A percentile compares a stretch with the other conserved stretches of the same genome.
Evolutionary conservation across 225 moss, liverwort and hornwort species (phyloP).

Genomic region (Physcomitrellopsis africana): DNA sequence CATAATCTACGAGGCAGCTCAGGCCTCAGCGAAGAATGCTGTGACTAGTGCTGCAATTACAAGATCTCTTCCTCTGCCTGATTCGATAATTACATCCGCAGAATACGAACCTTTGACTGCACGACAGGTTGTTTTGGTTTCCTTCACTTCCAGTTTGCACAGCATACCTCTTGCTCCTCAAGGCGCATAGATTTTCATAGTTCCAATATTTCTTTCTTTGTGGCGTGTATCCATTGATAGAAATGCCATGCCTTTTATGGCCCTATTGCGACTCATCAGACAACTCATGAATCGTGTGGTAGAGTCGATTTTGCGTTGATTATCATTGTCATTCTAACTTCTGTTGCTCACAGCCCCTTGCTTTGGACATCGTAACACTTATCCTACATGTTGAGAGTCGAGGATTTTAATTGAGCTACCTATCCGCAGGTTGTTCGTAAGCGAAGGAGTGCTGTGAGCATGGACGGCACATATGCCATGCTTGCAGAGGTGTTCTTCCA

Average conservation of each 20-base stretch:
- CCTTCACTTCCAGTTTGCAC: conserved; percentile 15
- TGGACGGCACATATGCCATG: conserved; percentile 73
- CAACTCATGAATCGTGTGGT: not conserved
- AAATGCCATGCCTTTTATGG: conserved; percentile 3
- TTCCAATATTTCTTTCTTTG: conserved; percentile 7
- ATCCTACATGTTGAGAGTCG: not conserved
- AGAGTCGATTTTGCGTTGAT: conserved; percentile 21
- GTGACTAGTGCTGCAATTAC: conserved; percentile 37
- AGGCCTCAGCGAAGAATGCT: conserved; percentile 64
- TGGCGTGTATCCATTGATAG: not conserved
- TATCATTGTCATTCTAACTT: conserved; percentile 12
- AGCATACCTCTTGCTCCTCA: not conserved
- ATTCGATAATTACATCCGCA: conserved; percentile 45
- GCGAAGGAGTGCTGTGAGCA: conserved; percentile 83
- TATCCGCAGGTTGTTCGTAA: conserved; percentile 65
- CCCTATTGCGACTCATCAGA: conserved; percentile 2
- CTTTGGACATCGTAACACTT: conserved; percentile 2
- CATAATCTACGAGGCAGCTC: conserved; percentile 70
- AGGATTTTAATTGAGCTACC: not conserved
- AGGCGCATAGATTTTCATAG: not conserved
- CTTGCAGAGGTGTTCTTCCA: conserved; percentile 69
- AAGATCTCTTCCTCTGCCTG: conserved; percentile 49
- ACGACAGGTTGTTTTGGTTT: conserved; percentile 56
- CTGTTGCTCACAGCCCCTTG: conserved; percentile 15
- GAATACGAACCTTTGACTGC: conserved; percentile 71